These are phyloP conservation scores for Pisolithus tinctorius DNA, from an alignment of 768 basidiomycete species.

Conservation along the genomic window DNA sequence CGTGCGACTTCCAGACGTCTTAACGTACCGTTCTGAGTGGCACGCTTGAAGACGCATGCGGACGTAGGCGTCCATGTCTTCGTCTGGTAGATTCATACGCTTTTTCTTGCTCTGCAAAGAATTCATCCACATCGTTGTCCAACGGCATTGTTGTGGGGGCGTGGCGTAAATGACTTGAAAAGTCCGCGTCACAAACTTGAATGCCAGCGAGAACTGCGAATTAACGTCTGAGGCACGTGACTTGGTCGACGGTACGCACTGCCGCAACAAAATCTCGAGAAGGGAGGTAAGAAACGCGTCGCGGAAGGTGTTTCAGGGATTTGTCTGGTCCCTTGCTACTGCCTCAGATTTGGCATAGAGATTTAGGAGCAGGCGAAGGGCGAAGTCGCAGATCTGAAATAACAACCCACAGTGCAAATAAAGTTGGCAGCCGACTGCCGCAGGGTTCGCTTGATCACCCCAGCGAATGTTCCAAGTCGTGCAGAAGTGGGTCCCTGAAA, in stretches of 20 bases:
- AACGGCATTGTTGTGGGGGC: constrained; percentile 5
- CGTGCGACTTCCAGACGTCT: background rate
- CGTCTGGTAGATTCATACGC: constrained; percentile 47
- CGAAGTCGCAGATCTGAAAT: no score
- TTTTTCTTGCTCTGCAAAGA: constrained; percentile 51
- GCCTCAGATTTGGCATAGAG: no score
- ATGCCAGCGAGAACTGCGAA: background rate
- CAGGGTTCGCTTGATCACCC: no score
- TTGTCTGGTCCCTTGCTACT: no score
- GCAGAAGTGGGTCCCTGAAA: no score
- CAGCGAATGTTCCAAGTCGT: no score
- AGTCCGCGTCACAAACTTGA: no score
- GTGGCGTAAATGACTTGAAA: background rate
- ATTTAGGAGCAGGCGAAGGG: no score
- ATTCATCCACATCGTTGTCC: constrained; percentile 34
- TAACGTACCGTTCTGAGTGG: constrained; percentile 13
- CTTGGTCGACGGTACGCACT: background rate
- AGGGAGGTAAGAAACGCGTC: background rate
- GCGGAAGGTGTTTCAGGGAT: no score
- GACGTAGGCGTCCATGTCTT: constrained; percentile 44
- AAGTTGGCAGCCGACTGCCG: no score
- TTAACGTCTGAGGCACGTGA: constrained; percentile 9
- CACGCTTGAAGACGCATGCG: constrained; percentile 20
- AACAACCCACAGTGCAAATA: no score
- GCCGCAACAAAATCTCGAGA: background rate